phyloP scores from a whole-genome alignment of 768 basidiomycete species.

The Steccherinum ochraceum region DNA sequence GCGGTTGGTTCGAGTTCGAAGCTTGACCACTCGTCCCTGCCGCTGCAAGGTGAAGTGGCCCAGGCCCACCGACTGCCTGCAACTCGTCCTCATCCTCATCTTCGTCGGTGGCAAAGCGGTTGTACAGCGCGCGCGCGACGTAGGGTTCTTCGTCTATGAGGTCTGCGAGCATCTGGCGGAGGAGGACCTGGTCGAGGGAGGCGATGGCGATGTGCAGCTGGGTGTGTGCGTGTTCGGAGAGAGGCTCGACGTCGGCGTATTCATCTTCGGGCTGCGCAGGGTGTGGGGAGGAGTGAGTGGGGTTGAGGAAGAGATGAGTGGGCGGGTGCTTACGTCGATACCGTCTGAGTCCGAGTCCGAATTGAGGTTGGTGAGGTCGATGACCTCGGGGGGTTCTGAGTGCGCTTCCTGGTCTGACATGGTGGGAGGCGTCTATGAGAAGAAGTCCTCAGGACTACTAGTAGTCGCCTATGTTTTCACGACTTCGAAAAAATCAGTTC shows the following conservation, averaged over 20 bases:
- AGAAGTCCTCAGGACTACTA: too few species aligned
- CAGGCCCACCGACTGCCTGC: too few species aligned
- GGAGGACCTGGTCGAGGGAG: slow-evolving; percentile 34
- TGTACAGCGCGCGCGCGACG: slow-evolving; percentile 36
- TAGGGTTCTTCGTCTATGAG: slow-evolving; percentile 35
- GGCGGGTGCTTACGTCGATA: too few species aligned
- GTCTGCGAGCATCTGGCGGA: slow-evolving; percentile 34
- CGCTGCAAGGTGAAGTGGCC: too few species aligned
- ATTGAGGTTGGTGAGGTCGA: not conserved
- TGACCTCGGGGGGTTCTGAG: not conserved
- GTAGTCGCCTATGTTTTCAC: too few species aligned
- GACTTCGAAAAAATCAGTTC: too few species aligned
- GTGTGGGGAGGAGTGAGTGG: not conserved
- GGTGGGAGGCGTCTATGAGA: too few species aligned
- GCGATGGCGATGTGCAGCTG: slow-evolving; percentile 38
- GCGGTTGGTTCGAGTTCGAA: slow-evolving; percentile 7
- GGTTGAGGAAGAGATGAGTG: not conserved
- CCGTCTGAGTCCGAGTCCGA: not conserved
- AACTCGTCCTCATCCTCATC: too few species aligned
- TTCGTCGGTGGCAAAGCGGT: slow-evolving; percentile 34
- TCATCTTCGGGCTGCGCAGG: not conserved
- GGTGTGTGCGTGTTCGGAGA: slow-evolving; percentile 34
- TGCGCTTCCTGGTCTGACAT: not conserved
- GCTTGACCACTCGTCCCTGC: not conserved
- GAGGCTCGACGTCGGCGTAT: slow-evolving; percentile 24